These are phyloP conservation scores for Coemansia sp. DNA, from an alignment of 192 early-diverging fungal species.

Conservation along the genomic window DNA sequence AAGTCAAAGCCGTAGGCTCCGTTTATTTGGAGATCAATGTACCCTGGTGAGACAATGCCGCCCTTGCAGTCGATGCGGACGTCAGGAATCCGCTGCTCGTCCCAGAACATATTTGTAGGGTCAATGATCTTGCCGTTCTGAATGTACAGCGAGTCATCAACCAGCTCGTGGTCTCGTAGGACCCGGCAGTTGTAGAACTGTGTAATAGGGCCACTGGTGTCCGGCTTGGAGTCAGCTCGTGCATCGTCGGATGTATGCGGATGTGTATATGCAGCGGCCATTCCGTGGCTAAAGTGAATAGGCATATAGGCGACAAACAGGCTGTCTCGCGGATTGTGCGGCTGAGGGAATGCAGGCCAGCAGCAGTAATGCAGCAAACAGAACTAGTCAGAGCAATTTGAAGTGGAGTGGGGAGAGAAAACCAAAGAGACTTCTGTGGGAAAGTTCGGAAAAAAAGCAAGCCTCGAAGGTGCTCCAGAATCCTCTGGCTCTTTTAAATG, in stretches of 20 bases:
- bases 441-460: not conserved
- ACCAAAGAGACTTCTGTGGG: not conserved
- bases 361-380: not conserved
- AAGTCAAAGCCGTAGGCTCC: conserved; percentile 83
- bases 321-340: not conserved
- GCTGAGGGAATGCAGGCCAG: not conserved
- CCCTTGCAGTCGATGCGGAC: conserved; percentile 70
- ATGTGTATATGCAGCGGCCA: not conserved
- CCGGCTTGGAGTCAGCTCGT: conserved; percentile 5
- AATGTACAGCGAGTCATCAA: conserved; percentile 73
- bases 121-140: conserved; percentile 78
- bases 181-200: conserved; percentile 79
- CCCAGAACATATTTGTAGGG: conserved; percentile 69
- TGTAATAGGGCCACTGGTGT: conserved; percentile 35
- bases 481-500: conserved; percentile 3
- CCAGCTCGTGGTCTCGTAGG: conserved; percentile 71
- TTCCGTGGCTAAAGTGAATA: not conserved
- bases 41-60: conserved; percentile 74
- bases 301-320: not conserved
- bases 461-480: not conserved
- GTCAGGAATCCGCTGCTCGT: conserved; percentile 62
- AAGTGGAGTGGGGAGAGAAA: not conserved
- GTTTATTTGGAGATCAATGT: conserved; percentile 80
- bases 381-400: not conserved
- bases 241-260: not conserved